These are phyloP conservation scores for Russula virescens DNA, from an alignment of 768 basidiomycete genomes.

Conservation along the genomic window DNA sequence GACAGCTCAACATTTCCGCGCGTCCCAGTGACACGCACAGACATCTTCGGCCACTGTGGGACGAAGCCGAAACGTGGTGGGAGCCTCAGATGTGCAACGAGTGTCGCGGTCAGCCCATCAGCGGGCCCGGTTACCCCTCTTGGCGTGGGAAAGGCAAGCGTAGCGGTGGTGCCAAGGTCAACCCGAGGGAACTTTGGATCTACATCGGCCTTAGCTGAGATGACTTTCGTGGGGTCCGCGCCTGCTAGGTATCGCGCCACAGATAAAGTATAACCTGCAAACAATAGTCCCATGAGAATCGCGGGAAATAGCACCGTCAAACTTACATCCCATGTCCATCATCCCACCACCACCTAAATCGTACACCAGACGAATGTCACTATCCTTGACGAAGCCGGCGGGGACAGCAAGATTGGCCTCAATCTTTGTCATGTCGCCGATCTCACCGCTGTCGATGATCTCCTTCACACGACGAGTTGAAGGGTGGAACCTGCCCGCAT, in stretches of 20 bases:
- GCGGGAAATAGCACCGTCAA: neutral
- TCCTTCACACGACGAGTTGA: conserved; percentile 47
- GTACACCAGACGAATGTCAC: conserved; percentile 48
- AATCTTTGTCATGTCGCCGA: conserved; percentile 47
- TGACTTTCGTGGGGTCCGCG: conserved; percentile 15
- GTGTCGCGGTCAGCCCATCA: conserved; percentile 16
- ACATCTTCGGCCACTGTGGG: conserved; percentile 28
- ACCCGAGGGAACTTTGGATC: conserved; percentile 19
- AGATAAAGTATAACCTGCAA: conserved; percentile 34
- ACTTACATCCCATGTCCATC: conserved; percentile 57
- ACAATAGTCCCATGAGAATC: neutral
- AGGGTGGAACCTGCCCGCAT: conserved; percentile 49
- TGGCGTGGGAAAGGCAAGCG: conserved; percentile 25
- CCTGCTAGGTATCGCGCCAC: conserved; percentile 22
- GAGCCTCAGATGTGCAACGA: conserved; percentile 16
- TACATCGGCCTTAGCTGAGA: conserved; percentile 16
- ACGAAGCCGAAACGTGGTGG: conserved; percentile 26
- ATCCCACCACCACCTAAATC: conserved; percentile 51
- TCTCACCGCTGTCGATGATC: conserved; percentile 48
- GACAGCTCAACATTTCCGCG: conserved; percentile 36
- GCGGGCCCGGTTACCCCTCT: neutral
- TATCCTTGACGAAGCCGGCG: conserved; percentile 30
- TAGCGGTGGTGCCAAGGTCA: conserved; percentile 28
- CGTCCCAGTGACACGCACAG: conserved; percentile 30
- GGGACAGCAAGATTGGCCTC: conserved; percentile 38